Evolutionary conservation across 1,284 basidiomycete genomes (phyloP), one percentile per base, ranked within the genome.

Genomic region (Coniferiporia weirii): DNA sequence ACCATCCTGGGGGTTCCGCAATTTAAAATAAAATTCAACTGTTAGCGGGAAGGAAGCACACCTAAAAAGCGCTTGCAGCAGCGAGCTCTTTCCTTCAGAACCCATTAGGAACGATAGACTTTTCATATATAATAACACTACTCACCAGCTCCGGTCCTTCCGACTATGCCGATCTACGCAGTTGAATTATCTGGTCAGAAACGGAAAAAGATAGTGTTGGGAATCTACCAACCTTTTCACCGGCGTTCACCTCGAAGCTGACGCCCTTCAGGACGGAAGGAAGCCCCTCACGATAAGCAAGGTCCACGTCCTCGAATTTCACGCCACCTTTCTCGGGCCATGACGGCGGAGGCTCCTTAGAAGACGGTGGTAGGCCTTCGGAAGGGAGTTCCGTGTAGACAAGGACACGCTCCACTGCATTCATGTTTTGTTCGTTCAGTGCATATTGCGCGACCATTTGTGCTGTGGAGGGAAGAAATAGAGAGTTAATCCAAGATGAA

Each of bases 31-130:
- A 40, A n/a, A 22, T 32, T 13, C 9, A 45, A 32, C 27, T 8
- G 15, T n/a, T 8, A 60, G 50, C 50, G 22, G 40, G 7, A 50
- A 47, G 44, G 19, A 34, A 40, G 46, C 66, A 35, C 66, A 81
- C 72, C 91, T 79, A 74, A 94, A 86, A 17, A 95, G 75, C 1
- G 80, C 83, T 64, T 85, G 84, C 36, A 93, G 75, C 10, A 94
- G 71, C 1, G 89, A 91, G 55, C 83, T 86, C 73, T 93, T 93
- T 35, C 91, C 86, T 65, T 72, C 68, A 15, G 68, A 17, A 52
- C 19, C 54, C 45, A 35, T 40, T 20, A 43, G n/a, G 1, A 13
- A 52, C 10, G 10, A 36, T 15, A 40, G 3, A 47, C 2, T 17
- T 51, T 19, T 20, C 10, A 1, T 15, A 36, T 1, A 17, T n/a